Evolutionary conservation across 179 eudicot species (phyloP).

Genomic region (Carnegiea gigantea): DNA sequence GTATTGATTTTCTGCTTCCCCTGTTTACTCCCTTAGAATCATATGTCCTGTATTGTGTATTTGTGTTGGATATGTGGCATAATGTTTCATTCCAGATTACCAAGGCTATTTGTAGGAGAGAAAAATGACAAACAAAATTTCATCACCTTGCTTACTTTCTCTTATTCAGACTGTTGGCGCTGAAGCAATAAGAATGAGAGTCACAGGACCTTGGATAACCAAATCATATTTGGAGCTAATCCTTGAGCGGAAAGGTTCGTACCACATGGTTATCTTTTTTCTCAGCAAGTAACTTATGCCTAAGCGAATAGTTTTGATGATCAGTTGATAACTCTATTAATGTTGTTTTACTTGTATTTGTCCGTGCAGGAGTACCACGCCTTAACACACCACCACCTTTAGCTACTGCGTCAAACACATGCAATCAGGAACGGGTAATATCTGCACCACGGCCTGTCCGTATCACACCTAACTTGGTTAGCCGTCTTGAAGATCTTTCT

Average conservation of each 20-base stretch:
- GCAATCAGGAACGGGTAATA: constrained; percentile 54
- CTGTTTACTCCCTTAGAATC: not conserved
- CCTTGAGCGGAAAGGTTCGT: constrained; percentile 80
- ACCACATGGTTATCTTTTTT: no score
- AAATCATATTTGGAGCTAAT: constrained; percentile 98
- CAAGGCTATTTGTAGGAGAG: not conserved
- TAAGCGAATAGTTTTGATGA: not conserved
- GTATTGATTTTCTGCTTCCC: not conserved
- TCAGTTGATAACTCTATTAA: not conserved
- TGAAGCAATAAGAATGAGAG: constrained; percentile 75
- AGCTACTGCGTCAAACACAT: constrained; percentile 39
- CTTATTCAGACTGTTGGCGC: constrained; percentile 69
- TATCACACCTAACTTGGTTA: constrained; percentile 68
- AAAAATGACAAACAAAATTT: not conserved
- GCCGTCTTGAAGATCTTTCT: constrained; percentile 83
- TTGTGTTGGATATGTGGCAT: not conserved
- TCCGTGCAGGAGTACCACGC: constrained; percentile 79
- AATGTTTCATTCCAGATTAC: not conserved
- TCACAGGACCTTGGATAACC: constrained; percentile 91
- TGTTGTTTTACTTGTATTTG: constrained; percentile 1
- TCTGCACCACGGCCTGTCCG: constrained; percentile 91
- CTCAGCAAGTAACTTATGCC: not conserved
- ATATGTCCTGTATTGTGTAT: not conserved
- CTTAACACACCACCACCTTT: constrained; percentile 92
- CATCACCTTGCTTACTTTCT: constrained; percentile 16